phyloP scores from a whole-genome alignment of 192 early-diverging fungal genomes.

The Thoreauomyces humboldtii region DNA sequence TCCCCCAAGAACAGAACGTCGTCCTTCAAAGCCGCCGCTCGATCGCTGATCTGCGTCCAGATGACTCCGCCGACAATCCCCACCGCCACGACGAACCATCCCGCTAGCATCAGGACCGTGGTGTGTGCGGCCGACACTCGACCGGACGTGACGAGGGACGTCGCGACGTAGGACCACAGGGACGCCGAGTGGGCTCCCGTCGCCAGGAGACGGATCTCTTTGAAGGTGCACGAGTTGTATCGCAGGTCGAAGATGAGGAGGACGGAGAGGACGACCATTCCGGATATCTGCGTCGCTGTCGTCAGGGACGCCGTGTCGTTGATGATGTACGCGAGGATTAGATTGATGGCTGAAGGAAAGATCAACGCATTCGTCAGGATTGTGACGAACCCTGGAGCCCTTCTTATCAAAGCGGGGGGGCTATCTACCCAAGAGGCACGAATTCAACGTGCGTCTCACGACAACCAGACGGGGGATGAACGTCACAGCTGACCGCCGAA shows the following conservation, averaged over 20 bases:
- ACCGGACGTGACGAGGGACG: not conserved
- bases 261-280: not conserved
- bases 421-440: slow-evolving; percentile 2
- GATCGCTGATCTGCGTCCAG: not conserved
- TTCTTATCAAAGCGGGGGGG: not conserved
- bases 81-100: slow-evolving; percentile 1
- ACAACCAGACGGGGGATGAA: slow-evolving; percentile 23
- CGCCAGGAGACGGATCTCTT: slow-evolving; percentile 11
- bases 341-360: slow-evolving; percentile 12
- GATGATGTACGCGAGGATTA: slow-evolving; percentile 5
- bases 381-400: not conserved
- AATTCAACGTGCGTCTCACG: slow-evolving; percentile 12
- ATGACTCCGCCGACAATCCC: not conserved
- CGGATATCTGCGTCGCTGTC: slow-evolving; percentile 2
- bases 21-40: not conserved
- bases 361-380: not conserved
- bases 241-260: slow-evolving; percentile 1
- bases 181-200: slow-evolving; percentile 11
- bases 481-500: slow-evolving; percentile 17
- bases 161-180: slow-evolving; percentile 16
- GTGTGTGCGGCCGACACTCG: not conserved
- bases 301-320: not conserved
- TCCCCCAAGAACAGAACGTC: not conserved
- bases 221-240: slow-evolving; percentile 23
- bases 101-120: not conserved